These are phyloP conservation scores for Monilinia polystroma DNA, from an alignment of 2,329 filamentous ascomycete species.

Conservation along the genomic window DNA sequence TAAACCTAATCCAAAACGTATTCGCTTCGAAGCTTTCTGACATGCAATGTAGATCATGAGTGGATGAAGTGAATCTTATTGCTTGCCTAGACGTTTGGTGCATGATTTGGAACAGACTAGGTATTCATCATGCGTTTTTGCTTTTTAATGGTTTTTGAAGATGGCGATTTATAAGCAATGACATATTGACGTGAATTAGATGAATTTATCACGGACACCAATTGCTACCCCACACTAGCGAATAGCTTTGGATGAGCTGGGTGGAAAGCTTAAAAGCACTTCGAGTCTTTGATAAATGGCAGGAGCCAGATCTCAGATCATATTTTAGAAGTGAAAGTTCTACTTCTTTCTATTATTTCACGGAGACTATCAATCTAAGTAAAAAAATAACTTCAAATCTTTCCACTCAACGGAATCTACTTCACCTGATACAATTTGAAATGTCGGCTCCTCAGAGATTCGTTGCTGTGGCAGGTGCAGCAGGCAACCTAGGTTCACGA, in stretches of 20 bases:
- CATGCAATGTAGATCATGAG: background rate
- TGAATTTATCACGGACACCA: background rate
- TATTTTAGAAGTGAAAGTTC: background rate
- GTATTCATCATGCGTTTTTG: background rate
- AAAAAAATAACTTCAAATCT: background rate
- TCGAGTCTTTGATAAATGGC: background rate
- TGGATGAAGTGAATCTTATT: background rate
- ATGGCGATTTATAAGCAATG: background rate
- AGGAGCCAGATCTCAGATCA: background rate
- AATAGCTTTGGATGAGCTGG: background rate
- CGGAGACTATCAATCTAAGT: background rate
- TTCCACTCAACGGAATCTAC: background rate
- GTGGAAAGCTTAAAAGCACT: background rate
- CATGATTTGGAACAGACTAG: too few relatives aligned
- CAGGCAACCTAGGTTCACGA: constrained; percentile 24
- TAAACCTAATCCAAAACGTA: constrained; percentile 7
- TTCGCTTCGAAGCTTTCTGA: constrained; percentile 2
- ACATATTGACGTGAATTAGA: background rate
- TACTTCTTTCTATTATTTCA: background rate
- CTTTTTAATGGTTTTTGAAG: background rate
- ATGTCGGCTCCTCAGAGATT: constrained; percentile 24
- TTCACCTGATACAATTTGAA: background rate
- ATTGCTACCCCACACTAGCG: background rate
- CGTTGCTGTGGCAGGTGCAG: constrained; percentile 24
- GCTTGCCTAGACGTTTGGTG: background rate